phyloP scores from a whole-genome alignment of 2,329 filamentous ascomycete species.

The Fusarium pseudograminearum region DNA sequence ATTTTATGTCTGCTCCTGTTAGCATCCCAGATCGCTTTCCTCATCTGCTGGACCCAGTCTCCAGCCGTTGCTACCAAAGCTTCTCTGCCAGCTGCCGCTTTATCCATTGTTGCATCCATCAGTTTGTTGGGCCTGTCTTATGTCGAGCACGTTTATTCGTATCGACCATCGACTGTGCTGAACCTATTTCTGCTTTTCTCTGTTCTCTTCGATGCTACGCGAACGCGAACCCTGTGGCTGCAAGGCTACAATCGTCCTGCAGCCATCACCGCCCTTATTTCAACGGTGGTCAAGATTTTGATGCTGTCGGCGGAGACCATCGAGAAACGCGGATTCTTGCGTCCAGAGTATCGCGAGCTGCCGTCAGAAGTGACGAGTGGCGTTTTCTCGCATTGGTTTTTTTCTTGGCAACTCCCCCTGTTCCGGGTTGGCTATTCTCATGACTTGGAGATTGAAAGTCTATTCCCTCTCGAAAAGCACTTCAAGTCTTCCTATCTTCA shows the following conservation, averaged over 20 bases:
- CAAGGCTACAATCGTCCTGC: conserved; percentile 25
- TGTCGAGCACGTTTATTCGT: conserved; percentile 37
- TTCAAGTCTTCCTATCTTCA: conserved; percentile 35
- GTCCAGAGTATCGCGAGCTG: conserved; percentile 17
- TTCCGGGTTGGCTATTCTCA: conserved; percentile 32
- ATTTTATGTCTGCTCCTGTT: conserved; percentile 16
- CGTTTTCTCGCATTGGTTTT: conserved; percentile 34
- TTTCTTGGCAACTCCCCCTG: conserved; percentile 32
- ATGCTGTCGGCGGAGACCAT: conserved; percentile 20
- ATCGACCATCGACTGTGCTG: conserved; percentile 36
- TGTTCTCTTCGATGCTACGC: conserved; percentile 21
- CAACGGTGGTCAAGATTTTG: conserved; percentile 22
- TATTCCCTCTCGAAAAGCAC: conserved; percentile 32
- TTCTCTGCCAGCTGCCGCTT: conserved; percentile 23
- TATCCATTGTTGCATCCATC: conserved; percentile 30
- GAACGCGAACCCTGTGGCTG: conserved; percentile 37
- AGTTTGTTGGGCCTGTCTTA: conserved; percentile 23
- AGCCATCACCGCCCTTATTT: conserved; percentile 18
- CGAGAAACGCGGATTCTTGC: conserved; percentile 30
- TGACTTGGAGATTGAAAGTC: conserved; percentile 12
- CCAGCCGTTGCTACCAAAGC: conserved; percentile 22
- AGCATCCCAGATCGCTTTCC: conserved; percentile 27
- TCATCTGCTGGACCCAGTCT: conserved; percentile 23
- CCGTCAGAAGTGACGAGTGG: conserved; percentile 24
- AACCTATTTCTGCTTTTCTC: conserved; percentile 33